Base-by-base conservation (phyloP, 805 yeast genomes). In the Yamadazyma sp. region DNA sequence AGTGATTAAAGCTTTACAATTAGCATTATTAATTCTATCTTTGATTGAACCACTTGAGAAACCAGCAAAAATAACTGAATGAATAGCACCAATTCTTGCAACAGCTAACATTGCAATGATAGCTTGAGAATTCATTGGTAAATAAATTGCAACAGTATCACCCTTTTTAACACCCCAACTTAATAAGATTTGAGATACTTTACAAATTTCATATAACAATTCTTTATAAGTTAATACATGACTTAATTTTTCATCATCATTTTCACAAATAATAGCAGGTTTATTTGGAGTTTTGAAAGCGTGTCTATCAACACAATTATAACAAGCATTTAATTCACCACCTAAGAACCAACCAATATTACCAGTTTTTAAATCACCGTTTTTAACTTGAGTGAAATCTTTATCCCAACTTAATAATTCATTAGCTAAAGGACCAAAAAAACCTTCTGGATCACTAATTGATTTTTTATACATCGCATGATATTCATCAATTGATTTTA, bases 91-190 rank as follows among this genome's bases (percentile, higher is more conserved):
- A 44, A 85, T 67, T 61, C 95, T 73, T 27, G 77, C 75, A 52
- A 84, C 82, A 17, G 95, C 94, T 60, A 85, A 63, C 68, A 85
- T 62, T 18, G 93, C 77, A 38, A 82, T 67, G 33, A 85, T 62
- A 25, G 93, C 89, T 56, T 83, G 86, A 30, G 89, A 83, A 44
- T 80, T 81, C 93, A 84, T 85, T 50, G 95, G 95, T 67, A 85
- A 69, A 58, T 85, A 85, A 35, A 85, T 84, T 16, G 93, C 93
- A 38, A 85, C 91, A 12, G 88, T 81, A 55, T 85, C 95, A 49
- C 93, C 93, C 62, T 84, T 85, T 42, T 70, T 65, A 39, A 84
- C 80, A 32, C 89, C 89, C 70, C 80, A 65, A 40, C 66, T 62
- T 46, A 70, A 65, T 55, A 85, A 70, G 23, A 80, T 81, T 49